Conservation (phyloP, 768 basidiomycete species). For the Tephrocybe rancida region DNA sequence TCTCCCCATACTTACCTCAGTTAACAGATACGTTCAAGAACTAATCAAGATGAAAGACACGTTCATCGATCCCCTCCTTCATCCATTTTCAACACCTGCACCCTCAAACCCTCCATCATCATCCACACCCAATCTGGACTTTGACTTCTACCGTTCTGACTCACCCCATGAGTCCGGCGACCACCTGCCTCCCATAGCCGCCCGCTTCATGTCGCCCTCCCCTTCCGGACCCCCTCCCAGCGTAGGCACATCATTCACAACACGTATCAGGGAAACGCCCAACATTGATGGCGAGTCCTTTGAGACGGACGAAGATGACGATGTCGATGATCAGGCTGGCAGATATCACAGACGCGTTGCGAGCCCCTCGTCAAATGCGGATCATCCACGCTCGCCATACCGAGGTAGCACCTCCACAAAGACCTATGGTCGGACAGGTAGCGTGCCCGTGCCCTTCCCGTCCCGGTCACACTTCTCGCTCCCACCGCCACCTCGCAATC, state of each 20-base stretch:
- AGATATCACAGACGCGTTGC: constrained; percentile 32
- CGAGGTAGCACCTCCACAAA: constrained; percentile 48
- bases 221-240: constrained; percentile 36
- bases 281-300: constrained; percentile 74
- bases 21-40: constrained; percentile 85
- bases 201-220: constrained; percentile 87
- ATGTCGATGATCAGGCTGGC: constrained; percentile 59
- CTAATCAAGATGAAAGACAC: constrained; percentile 91
- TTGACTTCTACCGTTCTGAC: constrained; percentile 71
- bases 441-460: constrained; percentile 69
- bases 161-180: constrained; percentile 75
- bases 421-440: constrained; percentile 38
- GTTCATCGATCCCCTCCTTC: constrained; percentile 87
- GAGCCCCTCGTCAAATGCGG: constrained; percentile 48
- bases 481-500: constrained; percentile 63
- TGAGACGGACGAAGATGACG: constrained; percentile 73
- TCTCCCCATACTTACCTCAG: constrained; percentile 13
- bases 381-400: constrained; percentile 81
- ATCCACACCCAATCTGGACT: constrained; percentile 62
- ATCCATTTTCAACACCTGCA: constrained; percentile 66
- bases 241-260: constrained; percentile 29
- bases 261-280: constrained; percentile 56
- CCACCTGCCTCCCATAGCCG: constrained; percentile 83
- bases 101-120: constrained; percentile 48
- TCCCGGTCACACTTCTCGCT: constrained; percentile 80